Conservation (phyloP, 176 grass and related monocot genomes). For the Carex pumila region DNA sequence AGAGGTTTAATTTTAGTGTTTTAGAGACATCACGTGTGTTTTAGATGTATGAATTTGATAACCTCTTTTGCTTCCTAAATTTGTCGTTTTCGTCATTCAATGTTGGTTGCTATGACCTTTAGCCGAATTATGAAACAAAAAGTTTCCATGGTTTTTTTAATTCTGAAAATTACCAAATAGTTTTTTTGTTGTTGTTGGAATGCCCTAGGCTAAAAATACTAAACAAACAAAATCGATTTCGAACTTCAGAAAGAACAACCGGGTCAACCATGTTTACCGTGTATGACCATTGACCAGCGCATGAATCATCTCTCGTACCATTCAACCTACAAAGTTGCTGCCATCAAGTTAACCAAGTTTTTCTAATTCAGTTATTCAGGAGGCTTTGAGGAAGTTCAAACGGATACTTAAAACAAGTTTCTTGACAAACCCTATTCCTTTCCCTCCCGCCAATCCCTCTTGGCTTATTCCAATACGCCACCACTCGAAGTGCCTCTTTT, state of each 20-base stretch:
- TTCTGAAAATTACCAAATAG: neutral
- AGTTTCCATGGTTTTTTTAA: no score
- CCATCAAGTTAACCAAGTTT: neutral
- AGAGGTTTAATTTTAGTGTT: no score
- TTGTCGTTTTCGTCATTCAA: neutral
- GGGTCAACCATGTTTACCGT: conserved; percentile 17
- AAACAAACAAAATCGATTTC: neutral
- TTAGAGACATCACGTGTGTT: no score
- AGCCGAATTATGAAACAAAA: neutral
- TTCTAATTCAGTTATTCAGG: neutral
- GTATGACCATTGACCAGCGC: neutral
- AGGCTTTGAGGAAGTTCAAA: neutral
- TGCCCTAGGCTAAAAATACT: neutral
- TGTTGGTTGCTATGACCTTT: neutral
- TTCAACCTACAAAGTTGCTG: neutral
- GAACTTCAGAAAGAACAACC: neutral
- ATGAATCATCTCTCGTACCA: neutral
- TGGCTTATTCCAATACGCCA: conserved; percentile 7
- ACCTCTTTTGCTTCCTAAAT: neutral
- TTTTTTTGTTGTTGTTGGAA: neutral
- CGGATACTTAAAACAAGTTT: conserved; percentile 13
- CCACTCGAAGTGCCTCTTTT: conserved; percentile 4
- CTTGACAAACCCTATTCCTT: neutral
- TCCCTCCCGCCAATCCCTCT: conserved; percentile 15
- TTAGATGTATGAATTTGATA: no score